A percentile compares a stretch with the other conserved stretches of the same genome.
phyloP scores from a whole-genome alignment of 2,329 filamentous ascomycete species.

The Mycosphaerella arachidis region DNA sequence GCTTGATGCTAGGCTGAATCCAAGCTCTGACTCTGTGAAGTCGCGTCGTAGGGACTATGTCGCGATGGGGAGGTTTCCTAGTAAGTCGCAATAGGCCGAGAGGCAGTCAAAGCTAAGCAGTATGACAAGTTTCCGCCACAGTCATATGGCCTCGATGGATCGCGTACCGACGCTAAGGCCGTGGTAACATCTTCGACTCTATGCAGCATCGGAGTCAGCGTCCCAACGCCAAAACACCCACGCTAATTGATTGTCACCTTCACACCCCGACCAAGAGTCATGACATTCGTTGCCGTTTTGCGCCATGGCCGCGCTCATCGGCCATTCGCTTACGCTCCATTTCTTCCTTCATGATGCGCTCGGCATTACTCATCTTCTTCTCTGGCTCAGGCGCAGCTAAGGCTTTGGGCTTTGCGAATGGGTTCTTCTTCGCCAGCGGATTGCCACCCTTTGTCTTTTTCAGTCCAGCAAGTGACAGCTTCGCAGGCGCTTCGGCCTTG shows the following conservation, averaged over 20 bases:
- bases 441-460: conserved; percentile 62
- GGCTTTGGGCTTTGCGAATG: conserved; percentile 61
- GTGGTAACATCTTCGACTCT: no score
- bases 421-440: conserved; percentile 73
- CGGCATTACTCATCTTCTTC: conserved; percentile 83
- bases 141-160: no score
- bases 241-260: conserved; percentile 2
- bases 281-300: conserved; percentile 16
- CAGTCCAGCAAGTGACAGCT: conserved; percentile 62
- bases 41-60: no score
- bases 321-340: conserved; percentile 37
- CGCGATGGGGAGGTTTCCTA: no score
- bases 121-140: no score
- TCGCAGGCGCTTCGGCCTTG: conserved; percentile 33
- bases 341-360: conserved; percentile 75
- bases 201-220: background rate
- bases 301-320: conserved; percentile 25
- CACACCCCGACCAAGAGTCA: background rate
- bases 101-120: no score
- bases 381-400: conserved; percentile 54
- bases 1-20: no score
- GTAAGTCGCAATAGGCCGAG: no score
- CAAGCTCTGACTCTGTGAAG: no score
- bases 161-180: no score
- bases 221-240: conserved; percentile 1